Conservation (phyloP, 257 asterid species). For the Orobanche coerulescens region DNA sequence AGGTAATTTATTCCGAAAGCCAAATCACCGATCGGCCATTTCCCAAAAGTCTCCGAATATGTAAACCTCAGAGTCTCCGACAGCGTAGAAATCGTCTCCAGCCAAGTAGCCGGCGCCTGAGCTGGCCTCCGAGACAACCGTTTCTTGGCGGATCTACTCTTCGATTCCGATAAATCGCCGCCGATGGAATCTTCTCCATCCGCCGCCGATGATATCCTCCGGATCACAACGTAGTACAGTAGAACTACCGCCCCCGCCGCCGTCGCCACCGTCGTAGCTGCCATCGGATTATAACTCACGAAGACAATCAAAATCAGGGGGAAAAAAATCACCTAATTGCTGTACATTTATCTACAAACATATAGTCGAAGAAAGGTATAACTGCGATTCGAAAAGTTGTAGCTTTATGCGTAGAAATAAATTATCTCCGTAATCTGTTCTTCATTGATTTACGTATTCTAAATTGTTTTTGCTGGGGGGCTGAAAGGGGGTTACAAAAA, state of each 20-base stretch:
- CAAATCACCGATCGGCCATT: conserved; percentile 85
- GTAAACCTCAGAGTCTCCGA: conserved; percentile 76
- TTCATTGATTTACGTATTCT: conserved; percentile 4
- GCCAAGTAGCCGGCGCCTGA: conserved; percentile 87
- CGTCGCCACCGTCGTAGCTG: conserved; percentile 77
- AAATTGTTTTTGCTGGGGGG: conserved; percentile 14
- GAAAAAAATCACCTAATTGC: not conserved
- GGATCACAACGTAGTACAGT: conserved; percentile 59
- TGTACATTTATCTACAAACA: conserved; percentile 6
- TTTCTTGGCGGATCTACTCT: conserved; percentile 49
- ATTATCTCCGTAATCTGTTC: not conserved
- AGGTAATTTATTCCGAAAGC: conserved; percentile 77
- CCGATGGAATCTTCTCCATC: conserved; percentile 35
- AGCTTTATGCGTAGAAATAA: not conserved
- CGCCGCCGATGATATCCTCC: conserved; percentile 37
- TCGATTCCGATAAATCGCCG: conserved; percentile 45
- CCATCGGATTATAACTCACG: conserved; percentile 40
- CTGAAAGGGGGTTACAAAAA: conserved; percentile 20
- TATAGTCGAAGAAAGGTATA: conserved; percentile 1
- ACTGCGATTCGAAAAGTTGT: not conserved
- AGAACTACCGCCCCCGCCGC: conserved; percentile 74
- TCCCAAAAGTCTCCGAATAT: conserved; percentile 74
- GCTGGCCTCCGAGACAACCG: conserved; percentile 73
- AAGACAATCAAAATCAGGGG: conserved; percentile 3
- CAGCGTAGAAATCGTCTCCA: conserved; percentile 61